Conservation (phyloP, 306 rosid species). For the Prunus mira region DNA sequence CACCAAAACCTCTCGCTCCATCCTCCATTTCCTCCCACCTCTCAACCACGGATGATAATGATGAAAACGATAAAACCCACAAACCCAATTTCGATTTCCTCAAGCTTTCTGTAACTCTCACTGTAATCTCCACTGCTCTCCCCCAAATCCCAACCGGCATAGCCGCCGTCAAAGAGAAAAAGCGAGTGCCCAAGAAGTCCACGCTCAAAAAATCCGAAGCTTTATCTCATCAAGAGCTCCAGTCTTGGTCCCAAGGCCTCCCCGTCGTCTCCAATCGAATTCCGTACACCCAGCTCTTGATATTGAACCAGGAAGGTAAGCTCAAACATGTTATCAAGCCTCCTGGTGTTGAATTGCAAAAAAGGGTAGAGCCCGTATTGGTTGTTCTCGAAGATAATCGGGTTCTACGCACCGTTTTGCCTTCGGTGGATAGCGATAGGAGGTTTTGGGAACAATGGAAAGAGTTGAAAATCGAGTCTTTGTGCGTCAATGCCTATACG, state of each 20-base stretch:
- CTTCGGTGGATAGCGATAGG: conserved; percentile 50
- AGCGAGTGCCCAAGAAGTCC: conserved; percentile 48
- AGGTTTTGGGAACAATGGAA: conserved; percentile 79
- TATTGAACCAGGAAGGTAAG: conserved; percentile 51
- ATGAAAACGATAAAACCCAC: conserved; percentile 18
- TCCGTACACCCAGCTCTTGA: conserved; percentile 65
- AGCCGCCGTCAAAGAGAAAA: conserved; percentile 49
- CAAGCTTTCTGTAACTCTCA: conserved; percentile 65
- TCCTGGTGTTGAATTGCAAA: conserved; percentile 36
- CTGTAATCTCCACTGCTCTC: conserved; percentile 65
- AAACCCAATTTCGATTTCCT: conserved; percentile 45
- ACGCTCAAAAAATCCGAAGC: conserved; percentile 54
- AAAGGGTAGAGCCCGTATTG: conserved; percentile 46
- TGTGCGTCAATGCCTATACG: conserved; percentile 72
- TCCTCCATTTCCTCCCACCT: conserved; percentile 47
- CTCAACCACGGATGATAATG: conserved; percentile 24
- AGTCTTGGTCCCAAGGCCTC: conserved; percentile 66
- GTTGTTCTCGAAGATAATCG: conserved; percentile 79
- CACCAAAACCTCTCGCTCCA: conserved; percentile 16
- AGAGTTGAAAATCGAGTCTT: conserved; percentile 50
- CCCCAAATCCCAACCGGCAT: conserved; percentile 35
- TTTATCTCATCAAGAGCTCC: conserved; percentile 65
- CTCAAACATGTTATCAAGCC: conserved; percentile 78
- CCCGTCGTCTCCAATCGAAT: conserved; percentile 71
- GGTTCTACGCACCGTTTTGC: conserved; percentile 71